phyloP scores from a whole-genome alignment of 179 eudicot species.

The Beta macrorhiza region DNA sequence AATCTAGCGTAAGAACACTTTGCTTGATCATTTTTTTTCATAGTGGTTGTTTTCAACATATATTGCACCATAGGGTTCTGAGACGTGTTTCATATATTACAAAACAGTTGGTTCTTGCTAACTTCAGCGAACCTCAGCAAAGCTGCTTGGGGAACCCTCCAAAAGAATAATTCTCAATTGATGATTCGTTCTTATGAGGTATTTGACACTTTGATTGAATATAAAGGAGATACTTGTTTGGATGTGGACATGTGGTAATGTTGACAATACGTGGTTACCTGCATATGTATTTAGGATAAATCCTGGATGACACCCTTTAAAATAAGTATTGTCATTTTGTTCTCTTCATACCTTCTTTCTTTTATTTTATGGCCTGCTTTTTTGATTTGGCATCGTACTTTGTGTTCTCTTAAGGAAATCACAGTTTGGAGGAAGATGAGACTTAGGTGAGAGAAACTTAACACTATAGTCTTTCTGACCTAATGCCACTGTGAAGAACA shows the following conservation, averaged over 20 bases:
- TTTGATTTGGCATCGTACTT: background rate
- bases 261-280: background rate
- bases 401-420: background rate
- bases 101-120: conserved; percentile 84
- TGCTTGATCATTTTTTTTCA: background rate
- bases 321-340: background rate
- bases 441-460: background rate
- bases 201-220: background rate
- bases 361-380: background rate
- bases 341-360: background rate
- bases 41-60: background rate
- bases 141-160: conserved; percentile 99
- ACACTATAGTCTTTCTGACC: background rate
- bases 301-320: background rate
- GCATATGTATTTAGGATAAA: background rate
- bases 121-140: conserved; percentile 96
- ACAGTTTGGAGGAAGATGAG: background rate
- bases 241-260: background rate
- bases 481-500: background rate
- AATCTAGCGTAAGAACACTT: conserved; percentile 72
- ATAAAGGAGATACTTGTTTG: background rate
- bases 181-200: conserved; percentile 99
- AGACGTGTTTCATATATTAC: conserved; percentile 2
- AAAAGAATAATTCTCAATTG: conserved; percentile 83
- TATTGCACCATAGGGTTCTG: conserved; percentile 11